Conservation (phyloP, 2,329 filamentous ascomycete genomes). For the Alternaria hordeiaustralica region DNA sequence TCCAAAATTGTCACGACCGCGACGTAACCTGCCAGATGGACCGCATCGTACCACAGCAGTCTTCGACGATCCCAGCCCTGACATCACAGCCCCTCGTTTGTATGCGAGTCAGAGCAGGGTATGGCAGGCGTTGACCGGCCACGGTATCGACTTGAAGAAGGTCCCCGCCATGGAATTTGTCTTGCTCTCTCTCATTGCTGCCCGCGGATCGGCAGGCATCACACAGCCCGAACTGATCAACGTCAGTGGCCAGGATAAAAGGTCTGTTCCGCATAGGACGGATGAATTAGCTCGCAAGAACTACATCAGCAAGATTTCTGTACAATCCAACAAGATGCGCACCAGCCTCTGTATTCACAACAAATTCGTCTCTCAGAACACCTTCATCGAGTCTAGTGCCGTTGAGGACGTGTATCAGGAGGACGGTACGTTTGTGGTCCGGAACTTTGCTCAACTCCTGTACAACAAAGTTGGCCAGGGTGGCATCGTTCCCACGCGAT, state of each 20-base stretch:
- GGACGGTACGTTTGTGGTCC: conserved; percentile 54
- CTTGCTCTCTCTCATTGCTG: conserved; percentile 65
- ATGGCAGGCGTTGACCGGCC: conserved; percentile 67
- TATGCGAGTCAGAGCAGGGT: conserved; percentile 62
- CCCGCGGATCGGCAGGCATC: conserved; percentile 61
- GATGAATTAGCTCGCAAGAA: conserved; percentile 63
- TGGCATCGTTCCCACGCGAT: conserved; percentile 59
- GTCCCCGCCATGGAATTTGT: conserved; percentile 63
- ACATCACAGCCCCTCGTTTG: conserved; percentile 34
- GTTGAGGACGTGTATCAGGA: conserved; percentile 45
- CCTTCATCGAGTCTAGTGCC: conserved; percentile 34
- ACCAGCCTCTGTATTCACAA: conserved; percentile 65
- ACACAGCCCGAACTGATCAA: conserved; percentile 62
- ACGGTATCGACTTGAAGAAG: conserved; percentile 62
- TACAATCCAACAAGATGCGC: conserved; percentile 52
- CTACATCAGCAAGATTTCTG: conserved; percentile 63
- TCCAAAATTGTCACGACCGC: conserved; percentile 1
- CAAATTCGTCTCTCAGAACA: conserved; percentile 53
- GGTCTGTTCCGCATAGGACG: conserved; percentile 68
- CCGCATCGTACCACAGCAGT: conserved; percentile 15
- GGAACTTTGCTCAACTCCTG: conserved; percentile 56
- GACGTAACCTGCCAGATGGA: conserved; percentile 19
- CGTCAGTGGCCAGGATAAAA: conserved; percentile 67
- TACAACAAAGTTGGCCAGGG: conserved; percentile 58
- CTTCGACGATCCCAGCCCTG: conserved; percentile 35